A percentile compares a stretch with the other conserved stretches of the same genome.
Conservation (phyloP, 306 rosid species). For the Cyclanthera cordifolia region DNA sequence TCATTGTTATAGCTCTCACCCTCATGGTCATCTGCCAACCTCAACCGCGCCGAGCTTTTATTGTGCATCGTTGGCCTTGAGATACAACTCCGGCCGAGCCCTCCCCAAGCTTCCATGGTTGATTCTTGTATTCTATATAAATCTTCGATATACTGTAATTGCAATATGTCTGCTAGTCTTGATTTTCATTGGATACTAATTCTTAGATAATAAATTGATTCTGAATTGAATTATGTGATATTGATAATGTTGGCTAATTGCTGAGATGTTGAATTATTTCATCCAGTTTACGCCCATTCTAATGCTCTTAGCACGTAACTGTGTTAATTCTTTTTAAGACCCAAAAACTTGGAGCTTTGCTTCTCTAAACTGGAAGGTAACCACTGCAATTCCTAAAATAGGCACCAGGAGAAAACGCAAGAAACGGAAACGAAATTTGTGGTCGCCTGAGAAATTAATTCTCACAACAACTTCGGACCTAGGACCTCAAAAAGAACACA, state of each 20-base stretch:
- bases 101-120: neutral
- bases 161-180: neutral
- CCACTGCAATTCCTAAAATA: too few relatives aligned
- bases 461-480: too few relatives aligned
- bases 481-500: too few relatives aligned
- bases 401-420: too few relatives aligned
- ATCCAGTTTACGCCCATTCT: neutral
- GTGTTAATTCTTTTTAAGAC: too few relatives aligned
- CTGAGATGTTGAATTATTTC: neutral
- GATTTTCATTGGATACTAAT: neutral
- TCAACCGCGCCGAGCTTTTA: slow-evolving; percentile 11
- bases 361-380: too few relatives aligned
- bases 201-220: neutral
- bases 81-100: neutral
- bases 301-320: neutral
- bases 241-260: neutral
- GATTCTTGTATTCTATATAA: neutral
- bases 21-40: slow-evolving; percentile 29
- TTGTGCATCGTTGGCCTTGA: neutral
- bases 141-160: neutral
- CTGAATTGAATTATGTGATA: neutral
- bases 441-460: too few relatives aligned
- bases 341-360: too few relatives aligned
- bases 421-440: too few relatives aligned
- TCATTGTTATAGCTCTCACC: slow-evolving; percentile 20